Percentiles rank a stretch among this genome's conserved stretches.
Evolutionary conservation across 1,284 basidiomycete genomes (phyloP).

Genomic region (Melampsora americana): DNA sequence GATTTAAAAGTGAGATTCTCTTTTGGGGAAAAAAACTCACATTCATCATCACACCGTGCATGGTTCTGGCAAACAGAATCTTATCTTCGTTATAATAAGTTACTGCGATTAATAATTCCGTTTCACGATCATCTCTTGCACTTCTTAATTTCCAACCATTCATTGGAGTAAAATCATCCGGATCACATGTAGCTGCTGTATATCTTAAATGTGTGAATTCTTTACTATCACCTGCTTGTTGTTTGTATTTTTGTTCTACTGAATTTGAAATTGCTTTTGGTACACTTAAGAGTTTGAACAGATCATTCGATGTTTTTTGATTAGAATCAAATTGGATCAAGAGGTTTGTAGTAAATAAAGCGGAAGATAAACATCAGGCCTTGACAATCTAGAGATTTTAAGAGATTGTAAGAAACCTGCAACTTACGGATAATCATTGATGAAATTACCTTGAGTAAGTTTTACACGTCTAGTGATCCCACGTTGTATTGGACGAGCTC

Average conservation of each 20-base stretch:
- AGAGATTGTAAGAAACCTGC: neutral
- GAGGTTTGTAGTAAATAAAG: neutral
- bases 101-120: slow-evolving; percentile 74
- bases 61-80: slow-evolving; percentile 61
- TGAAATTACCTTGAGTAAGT: slow-evolving; percentile 65
- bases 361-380: neutral
- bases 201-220: slow-evolving; percentile 42
- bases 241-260: slow-evolving; percentile 72
- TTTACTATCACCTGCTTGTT: slow-evolving; percentile 45
- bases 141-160: slow-evolving; percentile 77
- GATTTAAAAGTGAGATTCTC: neutral
- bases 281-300: slow-evolving; percentile 59
- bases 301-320: slow-evolving; percentile 51
- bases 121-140: slow-evolving; percentile 74
- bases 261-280: slow-evolving; percentile 81
- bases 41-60: slow-evolving; percentile 44
- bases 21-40: slow-evolving; percentile 7
- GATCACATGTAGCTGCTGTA: slow-evolving; percentile 73
- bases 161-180: slow-evolving; percentile 81
- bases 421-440: slow-evolving; percentile 51
- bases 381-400: neutral
- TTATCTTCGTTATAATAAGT: slow-evolving; percentile 85
- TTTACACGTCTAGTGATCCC: slow-evolving; percentile 71
- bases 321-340: neutral
- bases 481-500: slow-evolving; percentile 54